Evolutionary conservation across 345 rosid species (phyloP).

Genomic region (Camelina hispida): DNA sequence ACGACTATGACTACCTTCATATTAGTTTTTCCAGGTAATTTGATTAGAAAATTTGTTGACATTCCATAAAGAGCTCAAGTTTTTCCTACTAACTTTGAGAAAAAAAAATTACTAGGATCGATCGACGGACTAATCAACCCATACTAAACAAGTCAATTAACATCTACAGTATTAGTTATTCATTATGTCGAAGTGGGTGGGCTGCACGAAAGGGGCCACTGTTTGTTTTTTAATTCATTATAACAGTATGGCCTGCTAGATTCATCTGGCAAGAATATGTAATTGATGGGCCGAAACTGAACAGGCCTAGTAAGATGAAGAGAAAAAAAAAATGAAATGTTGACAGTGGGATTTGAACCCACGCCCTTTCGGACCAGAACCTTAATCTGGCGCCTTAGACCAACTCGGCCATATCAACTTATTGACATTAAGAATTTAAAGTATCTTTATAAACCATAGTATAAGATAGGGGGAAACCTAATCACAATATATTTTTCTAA

Average conservation of each 20-base stretch:
- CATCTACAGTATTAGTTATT: too few species aligned
- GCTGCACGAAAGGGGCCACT: neutral
- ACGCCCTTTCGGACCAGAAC: constrained; percentile 99
- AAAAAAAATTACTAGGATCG: neutral
- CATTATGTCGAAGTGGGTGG: constrained; percentile 9
- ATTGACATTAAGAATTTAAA: neutral
- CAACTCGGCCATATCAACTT: constrained; percentile 89
- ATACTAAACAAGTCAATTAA: too few species aligned
- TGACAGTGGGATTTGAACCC: constrained; percentile 97
- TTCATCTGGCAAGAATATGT: neutral
- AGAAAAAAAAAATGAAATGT: constrained; percentile 9
- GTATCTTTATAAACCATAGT: too few species aligned
- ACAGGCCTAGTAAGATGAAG: neutral
- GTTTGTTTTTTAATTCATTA: neutral
- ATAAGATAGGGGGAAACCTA: too few species aligned
- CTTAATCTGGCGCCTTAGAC: constrained; percentile 99
- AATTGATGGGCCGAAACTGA: neutral
- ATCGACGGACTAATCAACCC: neutral
- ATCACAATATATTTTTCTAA: too few species aligned
- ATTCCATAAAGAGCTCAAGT: constrained; percentile 1
- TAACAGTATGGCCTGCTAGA: neutral
- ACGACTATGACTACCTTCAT: too few species aligned
- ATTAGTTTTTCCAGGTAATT: neutral
- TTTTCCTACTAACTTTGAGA: neutral
- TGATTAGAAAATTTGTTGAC: neutral